A percentile compares a stretch with the other conserved stretches of the same genome.
Conservation (phyloP, 129 eudicot species). For the Erigeron canadensis region DNA sequence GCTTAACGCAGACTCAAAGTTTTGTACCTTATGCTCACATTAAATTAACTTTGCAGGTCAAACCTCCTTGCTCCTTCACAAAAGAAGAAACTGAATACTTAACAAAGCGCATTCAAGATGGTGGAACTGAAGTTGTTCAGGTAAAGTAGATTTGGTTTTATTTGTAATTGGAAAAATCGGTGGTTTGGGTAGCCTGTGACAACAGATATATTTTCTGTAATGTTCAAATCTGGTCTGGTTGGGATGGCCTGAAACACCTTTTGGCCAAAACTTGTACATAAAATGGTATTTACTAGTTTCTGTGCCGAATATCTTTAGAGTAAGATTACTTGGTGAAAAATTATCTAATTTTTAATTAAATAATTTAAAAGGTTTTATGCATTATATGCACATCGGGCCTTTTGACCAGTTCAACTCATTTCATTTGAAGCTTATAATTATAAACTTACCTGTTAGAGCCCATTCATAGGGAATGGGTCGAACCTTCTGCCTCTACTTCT, state of each 20-base stretch:
- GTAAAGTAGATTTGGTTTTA: conserved; percentile 30
- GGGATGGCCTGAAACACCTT: background rate
- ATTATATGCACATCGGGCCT: background rate
- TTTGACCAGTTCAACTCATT: background rate
- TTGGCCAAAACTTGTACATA: background rate
- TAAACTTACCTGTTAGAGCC: background rate
- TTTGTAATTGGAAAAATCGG: background rate
- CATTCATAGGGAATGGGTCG: background rate
- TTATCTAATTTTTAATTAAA: too few species aligned
- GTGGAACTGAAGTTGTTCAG: conserved; percentile 98
- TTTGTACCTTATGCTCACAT: background rate
- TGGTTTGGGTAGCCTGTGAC: background rate
- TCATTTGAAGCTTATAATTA: background rate
- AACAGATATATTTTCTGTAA: background rate
- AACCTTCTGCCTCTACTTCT: background rate
- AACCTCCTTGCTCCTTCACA: conserved; percentile 80
- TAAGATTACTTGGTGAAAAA: too few species aligned
- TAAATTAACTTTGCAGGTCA: conserved; percentile 45
- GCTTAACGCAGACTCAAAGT: background rate
- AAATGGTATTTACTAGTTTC: background rate
- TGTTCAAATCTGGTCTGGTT: background rate
- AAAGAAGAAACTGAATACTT: conserved; percentile 70
- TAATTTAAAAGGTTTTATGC: background rate
- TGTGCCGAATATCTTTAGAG: background rate
- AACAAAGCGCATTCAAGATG: conserved; percentile 90